Evolutionary conservation across 352 stramenopile species (phyloP).

Genomic region (Stramenopiles sp.): DNA sequence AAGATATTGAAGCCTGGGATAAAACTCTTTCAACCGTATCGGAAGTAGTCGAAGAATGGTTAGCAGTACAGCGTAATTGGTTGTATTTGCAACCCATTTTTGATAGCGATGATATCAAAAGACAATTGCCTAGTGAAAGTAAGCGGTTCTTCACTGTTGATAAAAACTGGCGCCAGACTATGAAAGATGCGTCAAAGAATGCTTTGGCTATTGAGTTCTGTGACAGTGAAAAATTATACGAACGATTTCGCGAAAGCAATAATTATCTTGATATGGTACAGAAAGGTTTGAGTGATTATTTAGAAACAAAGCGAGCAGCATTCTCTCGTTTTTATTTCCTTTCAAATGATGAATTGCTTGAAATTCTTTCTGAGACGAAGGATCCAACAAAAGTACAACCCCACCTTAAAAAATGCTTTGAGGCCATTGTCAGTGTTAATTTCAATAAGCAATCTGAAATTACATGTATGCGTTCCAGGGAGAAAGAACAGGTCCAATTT

Average conservation of each 20-base stretch:
- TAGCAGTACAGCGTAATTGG: slow-evolving; percentile 63
- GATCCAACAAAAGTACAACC: slow-evolving; percentile 64
- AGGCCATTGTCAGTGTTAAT: slow-evolving; percentile 52
- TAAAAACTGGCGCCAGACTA: slow-evolving; percentile 34
- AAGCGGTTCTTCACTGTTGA: slow-evolving; percentile 68
- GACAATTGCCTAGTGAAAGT: slow-evolving; percentile 56
- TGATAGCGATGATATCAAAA: slow-evolving; percentile 70
- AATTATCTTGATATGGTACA: slow-evolving; percentile 70
- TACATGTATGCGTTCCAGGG: slow-evolving; percentile 28
- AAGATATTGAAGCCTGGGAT: slow-evolving; percentile 57
- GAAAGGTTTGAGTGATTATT: slow-evolving; percentile 64
- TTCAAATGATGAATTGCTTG: slow-evolving; percentile 64
- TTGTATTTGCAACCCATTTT: slow-evolving; percentile 80
- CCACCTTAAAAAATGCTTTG: slow-evolving; percentile 74
- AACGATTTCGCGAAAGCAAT: slow-evolving; percentile 57
- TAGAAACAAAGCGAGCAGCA: slow-evolving; percentile 59
- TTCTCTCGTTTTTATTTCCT: slow-evolving; percentile 76
- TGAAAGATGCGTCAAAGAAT: slow-evolving; percentile 15
- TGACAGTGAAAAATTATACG: slow-evolving; percentile 51
- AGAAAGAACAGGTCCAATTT: slow-evolving; percentile 50
- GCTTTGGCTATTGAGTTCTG: slow-evolving; percentile 46
- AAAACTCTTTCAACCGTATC: slow-evolving; percentile 40
- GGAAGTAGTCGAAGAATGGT: slow-evolving; percentile 65
- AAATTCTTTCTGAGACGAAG: slow-evolving; percentile 70
- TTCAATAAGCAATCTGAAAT: slow-evolving; percentile 58